These are phyloP conservation scores for Backusella liffmaniae DNA, from an alignment of 192 early-diverging fungal genomes.

Conservation along the genomic window DNA sequence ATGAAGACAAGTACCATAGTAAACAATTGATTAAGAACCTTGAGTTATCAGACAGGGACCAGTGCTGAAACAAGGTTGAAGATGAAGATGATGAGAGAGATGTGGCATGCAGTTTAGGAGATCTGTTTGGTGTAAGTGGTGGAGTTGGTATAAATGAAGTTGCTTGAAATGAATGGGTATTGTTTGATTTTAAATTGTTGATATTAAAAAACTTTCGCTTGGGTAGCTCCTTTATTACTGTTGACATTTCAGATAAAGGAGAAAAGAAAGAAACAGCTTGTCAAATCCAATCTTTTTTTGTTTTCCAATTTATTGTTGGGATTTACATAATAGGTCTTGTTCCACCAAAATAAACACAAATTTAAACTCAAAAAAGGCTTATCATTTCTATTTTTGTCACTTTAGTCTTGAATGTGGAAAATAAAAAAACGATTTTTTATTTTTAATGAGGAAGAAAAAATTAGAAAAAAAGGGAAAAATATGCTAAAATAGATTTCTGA, in stretches of 20 bases:
- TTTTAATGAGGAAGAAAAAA: neutral
- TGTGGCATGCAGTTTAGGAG: neutral
- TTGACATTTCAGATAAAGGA: neutral
- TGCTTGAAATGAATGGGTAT: neutral
- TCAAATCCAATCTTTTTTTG: neutral
- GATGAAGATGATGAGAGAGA: neutral
- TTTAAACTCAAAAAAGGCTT: neutral
- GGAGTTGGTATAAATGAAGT: neutral
- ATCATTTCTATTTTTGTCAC: neutral
- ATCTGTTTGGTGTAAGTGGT: neutral
- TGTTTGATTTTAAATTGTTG: neutral
- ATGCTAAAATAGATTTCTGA: constrained; percentile 2
- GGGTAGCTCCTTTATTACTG: neutral
- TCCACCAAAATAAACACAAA: neutral
- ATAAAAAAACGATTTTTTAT: neutral
- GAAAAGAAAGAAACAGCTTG: neutral
- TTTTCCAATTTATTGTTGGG: neutral
- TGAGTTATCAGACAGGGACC: constrained; percentile 7
- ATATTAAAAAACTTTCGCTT: neutral
- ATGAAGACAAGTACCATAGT: constrained; percentile 82
- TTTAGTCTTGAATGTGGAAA: neutral
- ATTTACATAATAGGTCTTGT: neutral
- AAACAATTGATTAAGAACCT: constrained; percentile 63
- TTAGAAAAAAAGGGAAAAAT: constrained; percentile 5
- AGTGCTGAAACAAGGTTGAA: neutral